Base-by-base conservation (phyloP, 2,329 filamentous ascomycete species). In the Simplicillium sp. region DNA sequence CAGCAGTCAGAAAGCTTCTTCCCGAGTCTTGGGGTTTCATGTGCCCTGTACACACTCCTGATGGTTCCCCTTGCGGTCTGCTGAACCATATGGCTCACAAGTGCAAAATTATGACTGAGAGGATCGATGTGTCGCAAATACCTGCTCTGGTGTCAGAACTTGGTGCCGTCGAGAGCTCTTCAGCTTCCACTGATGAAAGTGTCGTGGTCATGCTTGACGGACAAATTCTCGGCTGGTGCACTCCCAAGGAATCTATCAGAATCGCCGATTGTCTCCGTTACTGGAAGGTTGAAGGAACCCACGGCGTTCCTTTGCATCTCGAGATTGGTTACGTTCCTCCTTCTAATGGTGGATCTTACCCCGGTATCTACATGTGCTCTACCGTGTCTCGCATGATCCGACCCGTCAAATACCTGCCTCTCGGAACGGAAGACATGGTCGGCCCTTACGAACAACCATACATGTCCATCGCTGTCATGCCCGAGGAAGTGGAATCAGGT, bases 21-120 rank as follows among this genome's bases (percentile, higher is more conserved):
- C 92, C 92, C 2, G 92, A 98, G 59, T 95, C 88, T 51, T 98
- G 92, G 92, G 92, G 92, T 7, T 98, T 96, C 66, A 70, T 98
- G 50, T 98, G 92, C 56, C 92, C 92, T 14, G 90, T 97, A 2
- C 92, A 98, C 62, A 98, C 92, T 4, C 92, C 92, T 47, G 92
- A 98, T 75, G 92, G 92, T 66, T 76, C 84, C 55, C 92, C 92
- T 45, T 98, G 92, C 61, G 92, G 92, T 58, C 72, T 98, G 48
- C 70, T 98, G 29, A 97, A 96, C 60, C 92, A 98, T 68, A 69
- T 98, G 57, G 81, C 92, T 1, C 92, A 97, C 66, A 95, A 94
- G 64, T 97, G 92, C 65, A 81, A 84, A 59, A 84, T 98, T 47
- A 79, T 87, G 54, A 97, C 89, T 0, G 70, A 78, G 34, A 67